Evolutionary conservation across 2,329 filamentous ascomycete species (phyloP).

Genomic region (Hortaea sp.): DNA sequence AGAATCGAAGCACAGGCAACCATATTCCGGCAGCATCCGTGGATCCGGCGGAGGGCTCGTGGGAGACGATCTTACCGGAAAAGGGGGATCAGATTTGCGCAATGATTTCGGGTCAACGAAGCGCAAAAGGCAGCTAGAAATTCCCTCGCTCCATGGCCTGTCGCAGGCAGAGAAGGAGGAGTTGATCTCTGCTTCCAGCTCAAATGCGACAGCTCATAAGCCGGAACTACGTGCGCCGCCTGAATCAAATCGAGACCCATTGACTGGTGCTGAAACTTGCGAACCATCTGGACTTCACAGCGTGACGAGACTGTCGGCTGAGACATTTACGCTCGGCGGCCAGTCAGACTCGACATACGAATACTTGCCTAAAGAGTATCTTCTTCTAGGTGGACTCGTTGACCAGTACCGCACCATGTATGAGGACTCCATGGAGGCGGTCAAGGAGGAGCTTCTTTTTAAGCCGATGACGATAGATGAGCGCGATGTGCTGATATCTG

Average conservation of each 20-base stretch:
- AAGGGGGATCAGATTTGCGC: background rate
- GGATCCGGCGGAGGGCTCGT: conserved; percentile 9
- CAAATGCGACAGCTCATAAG: background rate
- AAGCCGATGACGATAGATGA: conserved; percentile 61
- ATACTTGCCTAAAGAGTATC: conserved; percentile 53
- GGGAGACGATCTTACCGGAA: conserved; percentile 4
- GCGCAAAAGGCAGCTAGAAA: conserved; percentile 8
- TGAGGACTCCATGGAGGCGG: conserved; percentile 54
- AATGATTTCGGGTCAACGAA: background rate
- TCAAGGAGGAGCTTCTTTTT: conserved; percentile 66
- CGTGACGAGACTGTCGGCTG: conserved; percentile 33
- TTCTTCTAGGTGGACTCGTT: conserved; percentile 66
- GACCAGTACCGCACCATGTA: conserved; percentile 66
- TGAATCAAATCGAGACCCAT: background rate
- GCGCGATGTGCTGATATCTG: conserved; percentile 64
- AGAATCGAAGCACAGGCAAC: conserved; percentile 1
- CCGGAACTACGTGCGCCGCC: background rate
- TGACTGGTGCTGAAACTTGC: conserved; percentile 30
- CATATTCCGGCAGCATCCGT: conserved; percentile 11
- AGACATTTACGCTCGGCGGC: conserved; percentile 46
- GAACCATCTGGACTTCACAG: conserved; percentile 49
- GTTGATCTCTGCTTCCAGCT: background rate
- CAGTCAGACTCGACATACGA: conserved; percentile 50
- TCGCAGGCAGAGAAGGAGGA: background rate
- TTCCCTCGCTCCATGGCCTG: background rate